Conservation (phyloP, 1,284 basidiomycete species). For the Pulveroboletus sp. region DNA sequence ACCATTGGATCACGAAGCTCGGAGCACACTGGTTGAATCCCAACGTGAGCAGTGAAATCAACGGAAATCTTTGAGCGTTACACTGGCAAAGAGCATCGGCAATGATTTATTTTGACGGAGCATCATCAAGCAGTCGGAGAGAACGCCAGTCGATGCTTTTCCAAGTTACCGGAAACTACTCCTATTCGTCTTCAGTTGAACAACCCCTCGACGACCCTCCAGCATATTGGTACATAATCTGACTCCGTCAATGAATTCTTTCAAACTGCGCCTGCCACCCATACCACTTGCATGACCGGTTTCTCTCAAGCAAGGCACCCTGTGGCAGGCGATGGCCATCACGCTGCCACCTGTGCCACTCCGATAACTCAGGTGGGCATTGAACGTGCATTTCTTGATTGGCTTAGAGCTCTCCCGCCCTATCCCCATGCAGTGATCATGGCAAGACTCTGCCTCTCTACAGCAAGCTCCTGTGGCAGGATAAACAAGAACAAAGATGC, state of each 20-base stretch:
- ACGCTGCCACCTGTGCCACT: background rate
- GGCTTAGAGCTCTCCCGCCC: background rate
- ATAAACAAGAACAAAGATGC: background rate
- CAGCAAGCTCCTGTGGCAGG: background rate
- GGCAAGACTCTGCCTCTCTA: background rate
- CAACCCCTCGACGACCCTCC: conserved; percentile 4
- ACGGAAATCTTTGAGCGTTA: too few relatives aligned
- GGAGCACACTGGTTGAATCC: background rate
- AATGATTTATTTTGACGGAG: background rate
- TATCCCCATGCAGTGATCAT: background rate
- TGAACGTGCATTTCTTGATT: background rate
- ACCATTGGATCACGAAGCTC: background rate
- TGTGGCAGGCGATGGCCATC: background rate
- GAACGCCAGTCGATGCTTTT: background rate
- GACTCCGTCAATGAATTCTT: background rate
- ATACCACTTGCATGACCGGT: background rate
- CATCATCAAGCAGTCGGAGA: too few relatives aligned
- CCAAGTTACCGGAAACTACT: background rate
- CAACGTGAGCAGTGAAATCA: too few relatives aligned
- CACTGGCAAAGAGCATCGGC: background rate
- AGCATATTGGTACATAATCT: background rate
- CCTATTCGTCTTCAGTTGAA: background rate
- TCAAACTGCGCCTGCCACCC: background rate
- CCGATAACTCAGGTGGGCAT: background rate
- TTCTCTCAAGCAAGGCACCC: background rate